phyloP scores from a whole-genome alignment of 2,329 filamentous ascomycete genomes.

The Grosmannia huntii region DNA sequence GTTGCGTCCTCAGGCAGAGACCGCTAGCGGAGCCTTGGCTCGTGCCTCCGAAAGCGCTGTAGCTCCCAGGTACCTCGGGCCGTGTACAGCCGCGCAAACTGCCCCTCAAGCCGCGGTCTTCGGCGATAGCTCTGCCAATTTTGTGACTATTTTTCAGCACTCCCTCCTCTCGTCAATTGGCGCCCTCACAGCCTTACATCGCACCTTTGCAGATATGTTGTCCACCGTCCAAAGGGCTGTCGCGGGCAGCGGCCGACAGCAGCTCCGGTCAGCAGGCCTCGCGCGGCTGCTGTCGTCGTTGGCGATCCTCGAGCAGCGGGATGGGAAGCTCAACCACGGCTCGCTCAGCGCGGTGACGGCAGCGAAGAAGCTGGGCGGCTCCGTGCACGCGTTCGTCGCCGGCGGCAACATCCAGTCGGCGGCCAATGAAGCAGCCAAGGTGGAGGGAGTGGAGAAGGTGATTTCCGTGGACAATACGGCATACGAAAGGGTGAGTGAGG shows the following conservation, averaged over 20 bases:
- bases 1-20: background rate
- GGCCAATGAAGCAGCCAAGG: constrained; percentile 76
- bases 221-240: constrained; percentile 10
- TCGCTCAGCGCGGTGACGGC: constrained; percentile 80
- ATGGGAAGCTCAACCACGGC: constrained; percentile 71
- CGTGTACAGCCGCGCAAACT: constrained; percentile 22
- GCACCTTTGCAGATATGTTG: constrained; percentile 5
- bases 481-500: constrained; percentile 61
- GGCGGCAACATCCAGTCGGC: constrained; percentile 63
- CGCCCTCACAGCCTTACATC: background rate
- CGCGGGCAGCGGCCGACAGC: constrained; percentile 2
- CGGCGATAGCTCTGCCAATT: background rate
- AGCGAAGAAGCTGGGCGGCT: constrained; percentile 72
- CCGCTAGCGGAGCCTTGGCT: background rate
- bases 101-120: background rate
- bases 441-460: constrained; percentile 83
- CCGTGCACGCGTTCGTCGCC: constrained; percentile 77
- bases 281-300: constrained; percentile 72
- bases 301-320: constrained; percentile 82
- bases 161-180: background rate
- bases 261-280: constrained; percentile 35
- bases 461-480: constrained; percentile 76
- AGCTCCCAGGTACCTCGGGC: constrained; percentile 20
- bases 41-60: background rate
- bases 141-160: background rate